Conservation (phyloP, 78 protist genomes). For the Pelomyxa schiedti region DNA sequence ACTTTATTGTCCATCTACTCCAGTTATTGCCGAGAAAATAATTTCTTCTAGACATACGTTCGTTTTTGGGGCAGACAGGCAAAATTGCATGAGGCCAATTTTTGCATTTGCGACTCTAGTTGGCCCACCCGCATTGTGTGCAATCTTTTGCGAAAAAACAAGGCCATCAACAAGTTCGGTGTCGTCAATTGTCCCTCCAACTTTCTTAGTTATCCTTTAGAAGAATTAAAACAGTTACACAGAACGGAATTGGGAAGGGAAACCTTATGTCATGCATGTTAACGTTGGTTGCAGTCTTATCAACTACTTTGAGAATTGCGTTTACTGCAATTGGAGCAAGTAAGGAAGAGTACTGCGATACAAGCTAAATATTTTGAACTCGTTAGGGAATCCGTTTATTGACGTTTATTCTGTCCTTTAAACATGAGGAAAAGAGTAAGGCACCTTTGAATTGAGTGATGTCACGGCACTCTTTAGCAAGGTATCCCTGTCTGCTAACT, state of each 20-base stretch:
- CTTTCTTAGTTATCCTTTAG: slow-evolving; percentile 55
- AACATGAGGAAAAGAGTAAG: not conserved
- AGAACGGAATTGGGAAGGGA: too few species aligned
- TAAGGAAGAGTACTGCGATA: slow-evolving; percentile 75
- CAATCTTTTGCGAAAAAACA: slow-evolving; percentile 77
- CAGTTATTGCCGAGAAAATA: not conserved
- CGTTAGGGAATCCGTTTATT: not conserved
- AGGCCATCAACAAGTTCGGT: slow-evolving; percentile 90
- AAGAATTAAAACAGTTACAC: too few species aligned
- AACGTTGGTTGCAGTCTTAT: slow-evolving; percentile 61
- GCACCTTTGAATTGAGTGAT: slow-evolving; percentile 92
- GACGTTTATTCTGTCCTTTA: not conserved
- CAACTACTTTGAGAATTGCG: slow-evolving; percentile 78
- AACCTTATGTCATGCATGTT: slow-evolving; percentile 74
- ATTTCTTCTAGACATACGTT: slow-evolving; percentile 58
- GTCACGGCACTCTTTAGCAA: slow-evolving; percentile 88
- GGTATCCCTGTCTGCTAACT: slow-evolving; percentile 71
- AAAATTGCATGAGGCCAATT: slow-evolving; percentile 98
- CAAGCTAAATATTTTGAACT: too few species aligned
- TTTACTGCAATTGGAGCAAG: slow-evolving; percentile 98
- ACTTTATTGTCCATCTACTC: slow-evolving; percentile 56
- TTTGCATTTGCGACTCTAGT: slow-evolving; percentile 88
- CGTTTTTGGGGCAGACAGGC: slow-evolving; percentile 98
- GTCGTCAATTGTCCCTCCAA: slow-evolving; percentile 97
- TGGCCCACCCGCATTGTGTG: slow-evolving; percentile 83